phyloP scores from a whole-genome alignment of 2,329 filamentous ascomycete species.

The Calonectria crousiana region DNA sequence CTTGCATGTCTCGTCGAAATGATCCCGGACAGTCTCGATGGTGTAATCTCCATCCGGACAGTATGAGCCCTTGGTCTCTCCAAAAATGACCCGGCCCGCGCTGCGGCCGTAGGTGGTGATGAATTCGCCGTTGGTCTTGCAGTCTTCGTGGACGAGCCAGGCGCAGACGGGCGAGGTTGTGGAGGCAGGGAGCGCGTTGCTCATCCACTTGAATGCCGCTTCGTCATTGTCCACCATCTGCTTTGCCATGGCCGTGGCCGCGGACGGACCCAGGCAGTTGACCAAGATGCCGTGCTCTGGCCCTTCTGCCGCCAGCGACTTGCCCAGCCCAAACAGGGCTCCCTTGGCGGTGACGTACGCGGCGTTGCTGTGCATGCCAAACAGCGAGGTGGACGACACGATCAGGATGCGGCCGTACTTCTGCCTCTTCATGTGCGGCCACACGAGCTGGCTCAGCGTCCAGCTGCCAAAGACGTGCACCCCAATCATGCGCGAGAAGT shows the following conservation, averaged over 20 bases:
- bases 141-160: not conserved
- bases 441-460: not conserved
- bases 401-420: not conserved
- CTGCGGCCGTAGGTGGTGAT: slow-evolving; percentile 1
- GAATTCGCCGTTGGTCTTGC: not conserved
- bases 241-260: not conserved
- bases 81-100: not conserved
- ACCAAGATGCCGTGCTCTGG: not conserved
- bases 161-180: not conserved
- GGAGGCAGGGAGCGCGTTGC: not conserved
- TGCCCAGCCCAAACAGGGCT: not conserved
- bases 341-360: not conserved
- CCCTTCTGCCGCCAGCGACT: not conserved
- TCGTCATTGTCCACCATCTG: not conserved
- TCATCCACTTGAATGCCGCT: not conserved
- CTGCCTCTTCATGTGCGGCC: slow-evolving; percentile 4
- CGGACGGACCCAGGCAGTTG: not conserved
- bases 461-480: slow-evolving; percentile 2
- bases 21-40: not conserved
- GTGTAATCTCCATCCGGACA: not conserved
- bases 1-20: not conserved
- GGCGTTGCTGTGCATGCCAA: not conserved
- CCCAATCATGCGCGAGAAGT: not conserved
- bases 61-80: not conserved
- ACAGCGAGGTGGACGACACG: not conserved